Evolutionary conservation across 371 early-diverging fungal genomes (phyloP).

Genomic region (Rhizopus stolonifer): DNA sequence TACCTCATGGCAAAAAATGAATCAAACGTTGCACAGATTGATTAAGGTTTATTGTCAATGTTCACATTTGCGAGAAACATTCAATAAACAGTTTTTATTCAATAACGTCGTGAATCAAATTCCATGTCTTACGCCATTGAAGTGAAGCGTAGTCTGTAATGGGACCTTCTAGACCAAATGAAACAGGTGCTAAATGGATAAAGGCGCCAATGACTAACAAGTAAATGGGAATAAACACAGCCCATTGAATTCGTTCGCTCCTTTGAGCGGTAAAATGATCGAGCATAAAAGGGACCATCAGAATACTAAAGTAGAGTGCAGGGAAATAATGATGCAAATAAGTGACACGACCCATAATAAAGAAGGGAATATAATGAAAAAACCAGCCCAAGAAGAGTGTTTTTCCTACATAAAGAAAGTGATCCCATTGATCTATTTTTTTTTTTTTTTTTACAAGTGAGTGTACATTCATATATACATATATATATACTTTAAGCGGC

Average conservation of each 20-base stretch:
- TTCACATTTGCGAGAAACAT: too few species aligned
- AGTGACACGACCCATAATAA: conserved; percentile 96
- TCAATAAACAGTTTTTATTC: too few species aligned
- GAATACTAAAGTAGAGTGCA: conserved; percentile 92
- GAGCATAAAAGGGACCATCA: conserved; percentile 71
- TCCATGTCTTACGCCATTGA: conserved; percentile 59
- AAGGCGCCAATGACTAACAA: conserved; percentile 57
- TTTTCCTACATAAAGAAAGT: conserved; percentile 72
- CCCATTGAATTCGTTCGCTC: conserved; percentile 24
- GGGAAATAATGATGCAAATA: conserved; percentile 99
- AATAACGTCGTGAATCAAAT: conserved; percentile 40
- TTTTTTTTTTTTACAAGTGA: too few species aligned
- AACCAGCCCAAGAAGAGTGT: conserved; percentile 89
- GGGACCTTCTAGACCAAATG: conserved; percentile 82
- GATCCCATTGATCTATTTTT: conserved; percentile 64
- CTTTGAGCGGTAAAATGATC: conserved; percentile 62
- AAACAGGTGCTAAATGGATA: conserved; percentile 78
- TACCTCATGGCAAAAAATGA: conserved; percentile 10
- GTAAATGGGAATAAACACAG: conserved; percentile 52
- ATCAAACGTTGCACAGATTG: not conserved
- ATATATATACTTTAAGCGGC: not conserved
- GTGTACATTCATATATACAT: not conserved
- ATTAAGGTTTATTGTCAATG: conserved; percentile 2
- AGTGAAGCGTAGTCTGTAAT: conserved; percentile 54
- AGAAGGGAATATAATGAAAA: conserved; percentile 97